Percentiles rank a stretch among this genome's conserved stretches.
Conservation (phyloP, 768 basidiomycete genomes). For the Suillus discolor region DNA sequence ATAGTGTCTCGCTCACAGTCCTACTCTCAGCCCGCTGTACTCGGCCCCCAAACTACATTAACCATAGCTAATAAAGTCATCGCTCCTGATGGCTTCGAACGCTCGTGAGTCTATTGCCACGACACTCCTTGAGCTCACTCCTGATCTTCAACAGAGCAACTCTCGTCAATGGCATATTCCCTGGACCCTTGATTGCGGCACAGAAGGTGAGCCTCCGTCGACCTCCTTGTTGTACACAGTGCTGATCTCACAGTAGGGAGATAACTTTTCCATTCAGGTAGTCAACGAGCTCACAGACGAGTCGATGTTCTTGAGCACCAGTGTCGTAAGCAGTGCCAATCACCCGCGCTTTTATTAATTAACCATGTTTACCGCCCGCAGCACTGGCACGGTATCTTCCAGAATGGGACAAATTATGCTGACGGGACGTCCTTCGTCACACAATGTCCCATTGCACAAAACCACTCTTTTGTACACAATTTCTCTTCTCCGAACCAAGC, state of each 20-base stretch:
- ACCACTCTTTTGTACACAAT: constrained; percentile 23
- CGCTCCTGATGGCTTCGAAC: constrained; percentile 48
- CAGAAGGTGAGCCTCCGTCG: constrained; percentile 31
- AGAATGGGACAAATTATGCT: constrained; percentile 42
- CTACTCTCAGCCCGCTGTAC: constrained; percentile 7
- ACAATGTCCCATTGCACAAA: constrained; percentile 31
- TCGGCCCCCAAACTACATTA: constrained; percentile 29
- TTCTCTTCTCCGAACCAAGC: constrained; percentile 25
- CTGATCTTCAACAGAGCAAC: constrained; percentile 34
- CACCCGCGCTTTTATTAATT: background rate
- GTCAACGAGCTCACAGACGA: constrained; percentile 44
- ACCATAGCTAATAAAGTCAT: constrained; percentile 41
- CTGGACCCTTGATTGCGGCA: constrained; percentile 46
- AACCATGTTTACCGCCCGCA: constrained; percentile 17
- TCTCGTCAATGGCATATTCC: constrained; percentile 44
- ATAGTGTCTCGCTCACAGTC: constrained; percentile 20
- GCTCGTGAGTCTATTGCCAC: constrained; percentile 32
- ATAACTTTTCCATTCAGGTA: constrained; percentile 46
- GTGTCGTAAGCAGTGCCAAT: constrained; percentile 41
- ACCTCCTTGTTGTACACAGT: background rate
- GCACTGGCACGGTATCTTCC: constrained; percentile 61
- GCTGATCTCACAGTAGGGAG: constrained; percentile 30
- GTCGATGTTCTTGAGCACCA: constrained; percentile 51
- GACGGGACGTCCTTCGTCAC: constrained; percentile 46
- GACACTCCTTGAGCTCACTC: background rate